phyloP scores from a whole-genome alignment of 2,329 filamentous ascomycete genomes.

The Cytospora paraplurivora region DNA sequence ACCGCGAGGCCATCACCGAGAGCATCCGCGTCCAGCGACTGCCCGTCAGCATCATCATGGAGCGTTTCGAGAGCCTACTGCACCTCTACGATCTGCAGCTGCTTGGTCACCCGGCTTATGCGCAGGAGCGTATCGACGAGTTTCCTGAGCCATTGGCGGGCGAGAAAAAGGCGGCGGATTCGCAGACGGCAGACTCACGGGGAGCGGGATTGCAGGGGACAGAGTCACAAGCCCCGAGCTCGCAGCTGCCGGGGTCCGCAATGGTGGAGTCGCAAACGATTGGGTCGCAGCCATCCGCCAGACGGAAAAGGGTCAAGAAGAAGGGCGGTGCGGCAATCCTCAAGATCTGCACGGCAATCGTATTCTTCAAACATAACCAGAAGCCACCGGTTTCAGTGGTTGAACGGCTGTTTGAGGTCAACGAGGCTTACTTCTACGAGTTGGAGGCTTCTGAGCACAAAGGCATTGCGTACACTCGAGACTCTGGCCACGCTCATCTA shows the following conservation, averaged over 20 bases:
- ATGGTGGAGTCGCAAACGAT: slow-evolving; percentile 8
- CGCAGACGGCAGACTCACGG: neutral
- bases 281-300: neutral
- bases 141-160: slow-evolving; percentile 2
- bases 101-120: slow-evolving; percentile 8
- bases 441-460: slow-evolving; percentile 11
- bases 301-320: slow-evolving; percentile 20
- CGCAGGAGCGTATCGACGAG: slow-evolving; percentile 1
- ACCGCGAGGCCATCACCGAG: slow-evolving; percentile 16
- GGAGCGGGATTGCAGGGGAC: neutral
- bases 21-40: slow-evolving; percentile 11
- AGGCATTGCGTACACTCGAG: neutral
- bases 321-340: slow-evolving; percentile 17
- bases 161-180: neutral
- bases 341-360: slow-evolving; percentile 7
- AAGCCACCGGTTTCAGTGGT: slow-evolving; percentile 13
- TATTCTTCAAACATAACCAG: slow-evolving; percentile 16
- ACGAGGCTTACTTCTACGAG: slow-evolving; percentile 16
- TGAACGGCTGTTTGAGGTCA: slow-evolving; percentile 15
- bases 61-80: slow-evolving; percentile 15
- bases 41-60: slow-evolving; percentile 17
- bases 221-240: slow-evolving; percentile 2
- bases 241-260: neutral
- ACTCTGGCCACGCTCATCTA: slow-evolving; percentile 14
- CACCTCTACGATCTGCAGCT: slow-evolving; percentile 12